phyloP scores from a whole-genome alignment of 1,139 yeast genomes.

The Pichia sp. region DNA sequence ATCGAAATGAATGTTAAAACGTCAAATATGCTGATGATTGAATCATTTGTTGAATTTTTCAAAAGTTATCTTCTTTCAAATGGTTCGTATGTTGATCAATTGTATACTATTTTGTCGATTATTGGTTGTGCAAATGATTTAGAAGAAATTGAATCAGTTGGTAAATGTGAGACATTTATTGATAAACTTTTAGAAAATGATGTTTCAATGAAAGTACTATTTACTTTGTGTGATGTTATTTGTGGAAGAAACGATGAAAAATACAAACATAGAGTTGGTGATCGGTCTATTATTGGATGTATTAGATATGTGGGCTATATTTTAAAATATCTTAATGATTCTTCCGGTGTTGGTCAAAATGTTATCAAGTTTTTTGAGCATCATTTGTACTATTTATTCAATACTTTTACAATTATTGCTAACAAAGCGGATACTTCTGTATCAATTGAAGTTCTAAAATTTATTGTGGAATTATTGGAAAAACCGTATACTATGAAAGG shows the following conservation, averaged over 20 bases:
- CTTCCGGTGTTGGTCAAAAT: slow-evolving; percentile 11
- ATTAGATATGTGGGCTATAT: slow-evolving; percentile 16
- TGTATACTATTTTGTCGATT: slow-evolving; percentile 14
- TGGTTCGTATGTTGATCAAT: slow-evolving; percentile 4
- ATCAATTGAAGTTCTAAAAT: slow-evolving; percentile 17
- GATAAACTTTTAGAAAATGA: slow-evolving; percentile 32
- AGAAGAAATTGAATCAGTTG: slow-evolving; percentile 28
- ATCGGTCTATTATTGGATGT: slow-evolving; percentile 19
- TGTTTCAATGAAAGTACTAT: slow-evolving; percentile 34
- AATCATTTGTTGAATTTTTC: slow-evolving; percentile 31
- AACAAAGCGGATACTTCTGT: slow-evolving; percentile 8
- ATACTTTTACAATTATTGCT: slow-evolving; percentile 14
- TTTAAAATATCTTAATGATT: slow-evolving; percentile 13
- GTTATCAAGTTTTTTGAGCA: slow-evolving; percentile 18
- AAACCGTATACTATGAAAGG: slow-evolving; percentile 12
- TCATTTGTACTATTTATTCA: slow-evolving; percentile 15
- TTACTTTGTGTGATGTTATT: slow-evolving; percentile 36
- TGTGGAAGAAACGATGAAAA: slow-evolving; percentile 21
- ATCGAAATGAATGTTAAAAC: slow-evolving; percentile 2
- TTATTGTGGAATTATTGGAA: slow-evolving; percentile 17
- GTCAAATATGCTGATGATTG: slow-evolving; percentile 4
- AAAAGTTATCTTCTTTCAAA: slow-evolving; percentile 4
- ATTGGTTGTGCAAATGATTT: slow-evolving; percentile 41
- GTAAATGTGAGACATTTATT: slow-evolving; percentile 18
- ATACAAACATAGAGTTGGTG: slow-evolving; percentile 9